phyloP scores from a whole-genome alignment of 2,329 filamentous ascomycete species.

The Teratosphaeria nubilosa region DNA sequence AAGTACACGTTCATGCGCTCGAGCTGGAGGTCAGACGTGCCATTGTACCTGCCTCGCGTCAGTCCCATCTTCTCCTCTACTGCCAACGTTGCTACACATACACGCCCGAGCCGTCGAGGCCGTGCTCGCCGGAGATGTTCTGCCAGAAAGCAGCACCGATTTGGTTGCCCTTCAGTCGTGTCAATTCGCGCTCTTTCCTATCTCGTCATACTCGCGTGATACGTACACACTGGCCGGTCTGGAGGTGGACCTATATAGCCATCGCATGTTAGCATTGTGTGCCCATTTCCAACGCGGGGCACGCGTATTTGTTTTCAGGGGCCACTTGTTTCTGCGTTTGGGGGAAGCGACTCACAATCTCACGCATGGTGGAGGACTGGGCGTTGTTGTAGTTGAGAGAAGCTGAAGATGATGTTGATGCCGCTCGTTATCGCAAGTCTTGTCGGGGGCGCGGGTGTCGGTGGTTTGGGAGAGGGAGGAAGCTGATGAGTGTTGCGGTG shows the following conservation, averaged over 20 bases:
- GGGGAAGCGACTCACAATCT: constrained; percentile 42
- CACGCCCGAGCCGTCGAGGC: constrained; percentile 94
- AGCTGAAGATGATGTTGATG: not conserved
- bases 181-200: constrained; percentile 13
- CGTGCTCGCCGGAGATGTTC: constrained; percentile 61
- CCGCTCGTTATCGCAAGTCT: constrained; percentile 1
- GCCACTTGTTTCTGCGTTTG: constrained; percentile 34
- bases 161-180: constrained; percentile 78
- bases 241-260: constrained; percentile 82
- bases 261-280: constrained; percentile 47
- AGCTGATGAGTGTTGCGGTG: constrained; percentile 7
- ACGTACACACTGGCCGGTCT: constrained; percentile 99
- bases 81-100: constrained; percentile 41
- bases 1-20: constrained; percentile 99
- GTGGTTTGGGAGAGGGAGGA: not conserved
- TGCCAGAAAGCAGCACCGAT: constrained; percentile 99
- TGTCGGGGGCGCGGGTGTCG: constrained; percentile 1
- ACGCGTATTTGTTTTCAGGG: constrained; percentile 24
- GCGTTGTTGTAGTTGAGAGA: not conserved
- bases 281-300: constrained; percentile 30
- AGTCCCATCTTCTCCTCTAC: constrained; percentile 10
- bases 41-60: constrained; percentile 65
- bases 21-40: constrained; percentile 95
- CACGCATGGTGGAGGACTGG: constrained; percentile 47
- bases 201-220: not conserved